Evolutionary conservation across 2,329 filamentous ascomycete species (phyloP), one percentile per base, ranked within the genome.

Genomic region (Mycosphaerella arachidis): DNA sequence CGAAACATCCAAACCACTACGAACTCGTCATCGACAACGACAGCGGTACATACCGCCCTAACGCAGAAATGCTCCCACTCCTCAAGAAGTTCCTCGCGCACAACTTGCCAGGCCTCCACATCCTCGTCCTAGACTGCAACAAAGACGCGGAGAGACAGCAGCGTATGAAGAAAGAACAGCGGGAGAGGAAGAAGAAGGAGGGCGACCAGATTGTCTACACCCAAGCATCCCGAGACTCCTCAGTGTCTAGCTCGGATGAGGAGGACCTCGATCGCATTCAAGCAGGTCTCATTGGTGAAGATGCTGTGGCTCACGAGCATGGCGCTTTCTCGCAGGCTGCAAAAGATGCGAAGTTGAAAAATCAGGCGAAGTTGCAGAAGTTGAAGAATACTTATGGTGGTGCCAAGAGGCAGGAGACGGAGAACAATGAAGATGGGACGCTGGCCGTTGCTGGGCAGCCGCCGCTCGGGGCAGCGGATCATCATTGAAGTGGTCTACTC

Each of bases 11-110:
- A 0, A 68, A 72, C 4, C 76, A 84, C 71, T 97, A 96, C 73
- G 89, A 96, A 72, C 83, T 97, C 8, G 80, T 94, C 64, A 97
- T 97, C 70, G 93, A 97, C 78, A 97, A 97, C 70, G 93, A 96
- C 75, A 91, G 87, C 57, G 93, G 93, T 10, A 97, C 93, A 0
- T 97, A 97, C 74, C 85, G 93, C 0, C 93, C 93, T 0, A 91
- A 95, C 70, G 88, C 89, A 58, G 82, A 86, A 10, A 81, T 90
- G 9, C 82, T 97, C 1, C 89, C 90, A 0, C 73, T 86, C 0
- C 79, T 97, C 1, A 86, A 87, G 55, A 71, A 79, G 10, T 96
- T 91, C 71, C 76, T 97, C 1, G 77, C 86, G 33, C 75, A 74
- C 27, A 91, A 93, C 66, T 86, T 97, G 35, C 90, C 90, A 0